Base-by-base conservation (phyloP, 1,284 basidiomycete species). In the Cryptococcus amylolentus region DNA sequence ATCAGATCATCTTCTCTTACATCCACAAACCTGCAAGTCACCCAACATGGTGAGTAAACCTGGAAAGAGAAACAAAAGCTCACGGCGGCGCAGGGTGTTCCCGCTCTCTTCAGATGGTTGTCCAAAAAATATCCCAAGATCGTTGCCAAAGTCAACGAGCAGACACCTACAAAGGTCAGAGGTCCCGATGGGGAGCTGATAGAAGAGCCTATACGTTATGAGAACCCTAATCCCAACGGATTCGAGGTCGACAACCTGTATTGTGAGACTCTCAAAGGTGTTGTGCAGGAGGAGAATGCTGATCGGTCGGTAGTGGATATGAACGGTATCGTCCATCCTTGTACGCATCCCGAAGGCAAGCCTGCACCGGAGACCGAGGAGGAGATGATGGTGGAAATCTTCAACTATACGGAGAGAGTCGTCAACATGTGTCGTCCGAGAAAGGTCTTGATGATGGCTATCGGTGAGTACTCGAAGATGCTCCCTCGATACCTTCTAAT, bases 311-410 rank as follows among this genome's bases (percentile, higher is more conserved):
- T 51, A 77, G 73, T 76, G 47, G 74, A 76, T 58, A 81, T 81
- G 80, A 81, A 80, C 67, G 79, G 80, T 71, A 81, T 81, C 60
- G 94, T 98, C 26, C 95, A 98, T 79, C 95, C 95, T 6, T 98
- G 95, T 84, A 98, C 95, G 0, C 95, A 98, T 76, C 95, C 95
- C 0, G 95, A 98, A 77, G 94, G 93, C 68, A 67, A 91, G 85
- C 91, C 91, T 48, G 87, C 96, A 1, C 96, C 96, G 0, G 90
- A 96, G 75, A 97, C 93, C 2, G 96, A 99, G 75, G 91, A 93
- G 73, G 94, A 98, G 57, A 99, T 99, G 96, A 98, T 99, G 96
- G 72, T 91, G 23, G 96, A 98, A 76, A 84, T 99, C 44, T 98
- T 99, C 80, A 85, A 84, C 52, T 98, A 99, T 80, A 99, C 96